Percentiles rank a stretch among this genome's conserved stretches.
Conservation (phyloP, 2,329 filamentous ascomycete species). For the Paracoccidioides lutzii region DNA sequence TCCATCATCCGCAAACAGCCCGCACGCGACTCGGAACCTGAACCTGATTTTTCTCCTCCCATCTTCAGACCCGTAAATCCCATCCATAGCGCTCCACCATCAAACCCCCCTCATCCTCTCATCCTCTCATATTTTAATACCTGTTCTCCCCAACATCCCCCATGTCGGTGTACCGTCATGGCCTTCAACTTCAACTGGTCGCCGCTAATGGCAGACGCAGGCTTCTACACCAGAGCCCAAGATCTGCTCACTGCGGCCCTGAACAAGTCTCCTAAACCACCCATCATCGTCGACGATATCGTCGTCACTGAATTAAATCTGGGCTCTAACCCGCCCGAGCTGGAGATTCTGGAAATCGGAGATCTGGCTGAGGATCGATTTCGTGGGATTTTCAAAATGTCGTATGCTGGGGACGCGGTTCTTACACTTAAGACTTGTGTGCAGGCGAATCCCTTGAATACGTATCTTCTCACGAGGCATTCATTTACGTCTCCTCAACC, state of each 20-base stretch:
- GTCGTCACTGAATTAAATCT: constrained; percentile 96
- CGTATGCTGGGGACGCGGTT: constrained; percentile 89
- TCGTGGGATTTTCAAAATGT: constrained; percentile 98
- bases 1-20: no score
- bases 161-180: constrained; percentile 43
- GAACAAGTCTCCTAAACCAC: constrained; percentile 95
- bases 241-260: constrained; percentile 89
- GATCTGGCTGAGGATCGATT: constrained; percentile 95
- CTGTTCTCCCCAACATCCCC: background rate
- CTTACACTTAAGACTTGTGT: constrained; percentile 90
- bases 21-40: no score
- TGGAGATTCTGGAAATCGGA: constrained; percentile 95
- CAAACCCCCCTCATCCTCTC: no score
- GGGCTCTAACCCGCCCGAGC: constrained; percentile 80
- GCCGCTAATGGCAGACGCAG: constrained; percentile 88
- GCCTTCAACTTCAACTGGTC: constrained; percentile 99
- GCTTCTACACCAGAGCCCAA: constrained; percentile 77
- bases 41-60: no score
- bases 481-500: constrained; percentile 87
- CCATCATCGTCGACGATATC: constrained; percentile 98
- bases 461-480: constrained; percentile 82
- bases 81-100: no score
- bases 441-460: constrained; percentile 95
- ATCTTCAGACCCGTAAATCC: no score
- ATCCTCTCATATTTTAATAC: background rate